Evolutionary conservation across 148 eudicot species (phyloP), one percentile per base, ranked within the genome.

Genomic region (Nyssa sinensis): DNA sequence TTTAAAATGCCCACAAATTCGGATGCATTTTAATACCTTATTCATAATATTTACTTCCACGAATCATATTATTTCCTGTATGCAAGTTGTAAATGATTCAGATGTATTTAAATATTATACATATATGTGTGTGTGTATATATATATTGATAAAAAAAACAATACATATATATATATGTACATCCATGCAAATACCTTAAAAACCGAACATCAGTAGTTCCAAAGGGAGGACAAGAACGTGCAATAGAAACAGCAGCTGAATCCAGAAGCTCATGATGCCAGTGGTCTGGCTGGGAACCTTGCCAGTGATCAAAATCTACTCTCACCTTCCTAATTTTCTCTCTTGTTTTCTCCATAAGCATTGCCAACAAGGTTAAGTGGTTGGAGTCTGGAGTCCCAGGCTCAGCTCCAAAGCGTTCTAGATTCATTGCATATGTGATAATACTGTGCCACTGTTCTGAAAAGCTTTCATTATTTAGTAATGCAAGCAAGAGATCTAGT

Each of bases 221-320:
- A 57, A 75, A 77, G 19, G 76, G 72, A 35, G 89, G 83, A 63
- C 60, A 72, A 73, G 81, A 78, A 70, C 53, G 81, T 53, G 82
- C 77, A 64, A 90, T 61, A 74, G 88, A 72, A 64, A 86, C 68
- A 73, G 96, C 93, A 81, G 80, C 77, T 39, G 88, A 84, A 82
- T 95, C 96, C 53, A 95, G 79, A 44, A 85, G 82, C 72, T 89
- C 83, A 84, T 95, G 96, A 72, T 84, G 94, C 92, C 91, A 95
- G 75, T 73, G 17, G n/a, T 78, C 74, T 70, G 80, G 65, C 59
- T 78, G 49, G 30, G 78, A 83, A 11, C n/a, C 70, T 62, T 59
- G 55, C 55, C 3, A 57, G 49, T 59, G 57, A 73, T 24, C 51
- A 25, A 67, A 58, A 37, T 63, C 37, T 53, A 67, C 69, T 76